phyloP scores from a whole-genome alignment of 495 filamentous ascomycete species.

The Aspergillus saccharolyticus region DNA sequence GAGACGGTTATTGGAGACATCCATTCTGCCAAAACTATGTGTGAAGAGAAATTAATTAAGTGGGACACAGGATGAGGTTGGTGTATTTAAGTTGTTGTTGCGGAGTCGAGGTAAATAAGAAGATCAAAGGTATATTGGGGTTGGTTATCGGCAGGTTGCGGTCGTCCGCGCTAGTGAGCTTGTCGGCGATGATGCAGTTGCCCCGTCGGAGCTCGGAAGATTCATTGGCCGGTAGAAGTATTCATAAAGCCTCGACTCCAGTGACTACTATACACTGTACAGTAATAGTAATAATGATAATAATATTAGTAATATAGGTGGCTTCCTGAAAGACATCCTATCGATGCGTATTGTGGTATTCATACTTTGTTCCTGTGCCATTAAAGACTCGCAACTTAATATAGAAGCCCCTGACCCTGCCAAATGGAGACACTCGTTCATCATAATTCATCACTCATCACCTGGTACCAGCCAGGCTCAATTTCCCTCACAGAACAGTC shows the following conservation, averaged over 20 bases:
- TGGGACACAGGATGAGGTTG: not conserved
- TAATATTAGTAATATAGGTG: too few species aligned
- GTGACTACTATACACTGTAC: too few species aligned
- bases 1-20: slow-evolving; percentile 57
- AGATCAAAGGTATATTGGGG: not conserved
- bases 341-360: not conserved
- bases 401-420: slow-evolving; percentile 15
- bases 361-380: not conserved
- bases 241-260: too few species aligned
- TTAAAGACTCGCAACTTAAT: too few species aligned
- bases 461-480: slow-evolving; percentile 25
- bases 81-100: not conserved
- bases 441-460: slow-evolving; percentile 19
- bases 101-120: not conserved
- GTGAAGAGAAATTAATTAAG: slow-evolving; percentile 5
- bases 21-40: slow-evolving; percentile 24
- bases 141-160: slow-evolving; percentile 5
- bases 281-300: too few species aligned
- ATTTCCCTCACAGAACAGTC: slow-evolving; percentile 42
- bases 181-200: slow-evolving; percentile 17
- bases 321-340: too few species aligned
- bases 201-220: slow-evolving; percentile 21
- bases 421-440: slow-evolving; percentile 13
- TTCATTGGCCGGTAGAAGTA: slow-evolving; percentile 2
- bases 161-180: not conserved